phyloP scores from a whole-genome alignment of 2,329 filamentous ascomycete species.

The Colletotrichum horii region DNA sequence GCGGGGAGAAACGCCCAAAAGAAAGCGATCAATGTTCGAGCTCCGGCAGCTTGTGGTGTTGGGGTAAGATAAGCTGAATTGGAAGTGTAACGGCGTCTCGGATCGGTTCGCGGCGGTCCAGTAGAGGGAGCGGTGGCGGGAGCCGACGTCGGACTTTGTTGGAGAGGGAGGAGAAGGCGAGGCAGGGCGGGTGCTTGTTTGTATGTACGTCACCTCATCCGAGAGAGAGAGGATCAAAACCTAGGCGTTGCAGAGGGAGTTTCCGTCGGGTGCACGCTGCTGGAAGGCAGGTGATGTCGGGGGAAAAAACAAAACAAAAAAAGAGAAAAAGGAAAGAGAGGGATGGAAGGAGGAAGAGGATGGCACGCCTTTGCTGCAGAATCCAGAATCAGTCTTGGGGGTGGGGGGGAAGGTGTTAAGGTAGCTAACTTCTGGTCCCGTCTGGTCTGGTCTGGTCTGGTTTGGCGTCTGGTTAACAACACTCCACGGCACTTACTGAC shows the following conservation, averaged over 20 bases:
- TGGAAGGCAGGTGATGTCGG: neutral
- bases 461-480: neutral
- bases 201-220: neutral
- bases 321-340: neutral
- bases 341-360: neutral
- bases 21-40: slow-evolving; percentile 8
- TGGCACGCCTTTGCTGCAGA: slow-evolving; percentile 6
- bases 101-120: slow-evolving; percentile 8
- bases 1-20: slow-evolving; percentile 16
- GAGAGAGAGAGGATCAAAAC: neutral
- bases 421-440: neutral
- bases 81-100: neutral
- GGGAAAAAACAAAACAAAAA: neutral
- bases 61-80: slow-evolving; percentile 3
- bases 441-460: slow-evolving; percentile 5
- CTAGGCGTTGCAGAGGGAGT: neutral
- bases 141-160: slow-evolving; percentile 5
- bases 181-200: neutral
- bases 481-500: neutral
- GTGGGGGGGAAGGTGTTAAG: neutral
- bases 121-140: neutral
- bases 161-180: neutral
- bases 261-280: neutral
- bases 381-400: neutral
- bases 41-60: neutral